Conservation (phyloP, 352 stramenopile species). For the Pythium aristosporum region DNA sequence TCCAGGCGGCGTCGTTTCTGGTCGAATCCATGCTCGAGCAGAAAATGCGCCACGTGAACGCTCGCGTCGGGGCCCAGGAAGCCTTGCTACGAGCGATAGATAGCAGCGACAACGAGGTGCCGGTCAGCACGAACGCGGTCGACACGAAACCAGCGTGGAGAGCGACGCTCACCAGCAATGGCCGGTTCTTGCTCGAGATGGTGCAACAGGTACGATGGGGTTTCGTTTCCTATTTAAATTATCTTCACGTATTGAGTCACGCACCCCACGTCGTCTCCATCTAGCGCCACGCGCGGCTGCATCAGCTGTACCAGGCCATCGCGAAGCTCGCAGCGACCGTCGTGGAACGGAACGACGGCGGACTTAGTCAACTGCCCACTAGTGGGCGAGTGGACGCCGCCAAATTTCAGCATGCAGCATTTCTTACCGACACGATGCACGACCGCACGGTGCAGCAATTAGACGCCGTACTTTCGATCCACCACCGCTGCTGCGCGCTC, state of each 20-base stretch:
- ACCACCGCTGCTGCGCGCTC: conserved; percentile 16
- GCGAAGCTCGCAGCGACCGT: conserved; percentile 49
- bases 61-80: conserved; percentile 36
- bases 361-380: background rate
- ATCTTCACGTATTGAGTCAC: background rate
- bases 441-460: conserved; percentile 40
- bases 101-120: background rate
- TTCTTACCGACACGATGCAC: conserved; percentile 45
- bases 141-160: background rate
- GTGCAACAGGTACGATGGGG: conserved; percentile 46
- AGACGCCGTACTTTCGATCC: conserved; percentile 26
- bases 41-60: conserved; percentile 50
- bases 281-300: conserved; percentile 53
- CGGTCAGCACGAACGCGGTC: background rate
- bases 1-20: conserved; percentile 58
- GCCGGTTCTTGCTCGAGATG: conserved; percentile 54
- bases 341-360: background rate
- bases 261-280: background rate
- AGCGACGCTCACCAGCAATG: conserved; percentile 24
- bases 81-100: conserved; percentile 20
- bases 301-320: conserved; percentile 61
- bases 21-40: conserved; percentile 61
- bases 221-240: background rate
- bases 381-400: conserved; percentile 26
- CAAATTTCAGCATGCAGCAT: conserved; percentile 50